These are phyloP conservation scores for Penicillium sp. DNA, from an alignment of 2,329 filamentous ascomycete species.

Conservation along the genomic window DNA sequence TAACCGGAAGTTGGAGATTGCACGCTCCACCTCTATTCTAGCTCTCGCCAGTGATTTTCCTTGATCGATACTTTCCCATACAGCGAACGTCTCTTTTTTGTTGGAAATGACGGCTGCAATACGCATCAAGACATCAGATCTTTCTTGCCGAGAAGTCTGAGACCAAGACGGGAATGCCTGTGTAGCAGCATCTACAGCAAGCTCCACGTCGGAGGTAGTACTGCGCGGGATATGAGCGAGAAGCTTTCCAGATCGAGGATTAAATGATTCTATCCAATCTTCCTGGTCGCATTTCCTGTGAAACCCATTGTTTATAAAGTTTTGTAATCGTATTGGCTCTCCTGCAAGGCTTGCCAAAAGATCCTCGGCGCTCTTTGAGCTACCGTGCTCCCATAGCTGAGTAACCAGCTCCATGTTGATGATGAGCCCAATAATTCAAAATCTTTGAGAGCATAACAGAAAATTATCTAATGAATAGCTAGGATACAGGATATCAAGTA, in stretches of 20 bases:
- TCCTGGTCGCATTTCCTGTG: neutral
- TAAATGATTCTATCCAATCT: neutral
- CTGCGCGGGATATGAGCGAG: constrained; percentile 12
- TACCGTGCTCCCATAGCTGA: neutral
- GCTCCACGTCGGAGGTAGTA: constrained; percentile 12
- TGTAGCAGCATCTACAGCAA: constrained; percentile 19
- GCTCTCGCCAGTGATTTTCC: constrained; percentile 21
- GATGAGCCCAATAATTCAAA: neutral
- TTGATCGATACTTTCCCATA: constrained; percentile 25
- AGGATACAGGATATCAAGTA: too few relatives aligned
- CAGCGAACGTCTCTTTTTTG: constrained; percentile 16
- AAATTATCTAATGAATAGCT: neutral
- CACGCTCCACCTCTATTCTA: constrained; percentile 20
- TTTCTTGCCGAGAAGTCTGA: constrained; percentile 10
- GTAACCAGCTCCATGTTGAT: neutral
- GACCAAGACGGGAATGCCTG: constrained; percentile 21
- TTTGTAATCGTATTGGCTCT: neutral
- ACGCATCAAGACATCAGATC: constrained; percentile 15
- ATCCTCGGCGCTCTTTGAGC: neutral
- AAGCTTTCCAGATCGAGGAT: constrained; percentile 2
- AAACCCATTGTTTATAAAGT: neutral
- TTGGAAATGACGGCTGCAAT: constrained; percentile 17
- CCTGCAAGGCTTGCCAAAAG: neutral
- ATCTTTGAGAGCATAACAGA: neutral
- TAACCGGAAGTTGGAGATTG: constrained; percentile 23